Evolutionary conservation across 805 yeast species (phyloP).

Genomic region (Vanderwaltozyma verrucispora): DNA sequence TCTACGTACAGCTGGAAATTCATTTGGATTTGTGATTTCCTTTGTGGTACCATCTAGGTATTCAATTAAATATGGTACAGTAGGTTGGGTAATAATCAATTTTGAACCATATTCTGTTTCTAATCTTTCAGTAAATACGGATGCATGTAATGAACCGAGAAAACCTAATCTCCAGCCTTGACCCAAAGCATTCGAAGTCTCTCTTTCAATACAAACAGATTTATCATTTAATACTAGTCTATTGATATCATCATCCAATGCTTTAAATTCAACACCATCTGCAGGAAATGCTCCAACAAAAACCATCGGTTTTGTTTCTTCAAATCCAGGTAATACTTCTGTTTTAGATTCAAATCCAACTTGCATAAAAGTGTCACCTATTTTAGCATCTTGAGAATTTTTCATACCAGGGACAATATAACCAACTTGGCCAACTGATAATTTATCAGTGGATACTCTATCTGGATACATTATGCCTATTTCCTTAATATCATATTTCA

Average conservation of each 20-base stretch:
- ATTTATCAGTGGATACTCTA: constrained; percentile 47
- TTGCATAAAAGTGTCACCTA: constrained; percentile 82
- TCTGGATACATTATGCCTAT: constrained; percentile 96
- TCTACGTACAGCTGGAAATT: constrained; percentile 39
- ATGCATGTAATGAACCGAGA: constrained; percentile 88
- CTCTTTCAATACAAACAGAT: constrained; percentile 80
- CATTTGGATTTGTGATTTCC: constrained; percentile 81
- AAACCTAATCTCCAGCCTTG: constrained; percentile 98
- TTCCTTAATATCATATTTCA: constrained; percentile 78
- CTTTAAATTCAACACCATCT: constrained; percentile 83
- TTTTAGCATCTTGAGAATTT: constrained; percentile 70
- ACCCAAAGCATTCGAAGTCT: constrained; percentile 88
- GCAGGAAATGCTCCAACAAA: constrained; percentile 98
- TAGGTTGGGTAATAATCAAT: constrained; percentile 86
- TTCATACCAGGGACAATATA: constrained; percentile 94
- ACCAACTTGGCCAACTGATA: constrained; percentile 90
- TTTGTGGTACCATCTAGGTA: constrained; percentile 53
- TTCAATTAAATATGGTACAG: constrained; percentile 83
- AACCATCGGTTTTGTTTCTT: constrained; percentile 96
- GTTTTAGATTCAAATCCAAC: constrained; percentile 42
- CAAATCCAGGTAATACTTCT: constrained; percentile 86
- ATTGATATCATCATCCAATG: constrained; percentile 80
- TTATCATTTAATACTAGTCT: constrained; percentile 86
- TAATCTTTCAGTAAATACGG: constrained; percentile 83
- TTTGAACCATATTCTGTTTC: constrained; percentile 93